phyloP scores from a whole-genome alignment of 2,329 filamentous ascomycete species.

The Nakataea oryzae region DNA sequence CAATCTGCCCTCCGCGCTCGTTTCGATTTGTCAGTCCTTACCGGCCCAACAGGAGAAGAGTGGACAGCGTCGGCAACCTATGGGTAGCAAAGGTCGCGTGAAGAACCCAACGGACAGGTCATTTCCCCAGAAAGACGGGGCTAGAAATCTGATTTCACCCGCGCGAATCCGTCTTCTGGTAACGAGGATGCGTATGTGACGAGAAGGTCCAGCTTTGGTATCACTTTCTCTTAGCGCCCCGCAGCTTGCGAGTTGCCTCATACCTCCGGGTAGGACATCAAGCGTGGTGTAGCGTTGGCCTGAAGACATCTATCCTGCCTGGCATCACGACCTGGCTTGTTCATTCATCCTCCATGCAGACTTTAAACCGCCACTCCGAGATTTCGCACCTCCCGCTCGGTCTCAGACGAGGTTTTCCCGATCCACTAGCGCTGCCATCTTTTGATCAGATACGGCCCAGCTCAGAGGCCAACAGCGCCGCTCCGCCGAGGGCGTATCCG shows the following conservation, averaged over 20 bases:
- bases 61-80: not conserved
- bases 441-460: conserved; percentile 45
- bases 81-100: not conserved
- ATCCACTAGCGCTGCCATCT: conserved; percentile 38
- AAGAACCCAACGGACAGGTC: not conserved
- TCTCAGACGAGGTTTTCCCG: conserved; percentile 46
- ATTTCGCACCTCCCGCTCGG: conserved; percentile 37
- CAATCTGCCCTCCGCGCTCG: not conserved
- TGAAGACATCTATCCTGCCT: not conserved
- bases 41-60: not conserved
- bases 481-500: conserved; percentile 51
- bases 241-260: not conserved
- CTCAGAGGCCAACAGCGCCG: conserved; percentile 42
- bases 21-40: not conserved
- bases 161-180: not conserved
- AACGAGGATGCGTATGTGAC: not conserved
- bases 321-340: not conserved
- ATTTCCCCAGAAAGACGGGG: not conserved
- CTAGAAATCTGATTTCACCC: too few relatives aligned
- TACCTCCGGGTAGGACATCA: not conserved
- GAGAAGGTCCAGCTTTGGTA: not conserved
- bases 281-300: not conserved
- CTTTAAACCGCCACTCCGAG: conserved; percentile 31
- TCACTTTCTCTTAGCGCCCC: not conserved
- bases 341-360: conserved; percentile 40